These are phyloP conservation scores for Phaseolus coccineus DNA, from an alignment of 331 rosid genomes.

Conservation along the genomic window DNA sequence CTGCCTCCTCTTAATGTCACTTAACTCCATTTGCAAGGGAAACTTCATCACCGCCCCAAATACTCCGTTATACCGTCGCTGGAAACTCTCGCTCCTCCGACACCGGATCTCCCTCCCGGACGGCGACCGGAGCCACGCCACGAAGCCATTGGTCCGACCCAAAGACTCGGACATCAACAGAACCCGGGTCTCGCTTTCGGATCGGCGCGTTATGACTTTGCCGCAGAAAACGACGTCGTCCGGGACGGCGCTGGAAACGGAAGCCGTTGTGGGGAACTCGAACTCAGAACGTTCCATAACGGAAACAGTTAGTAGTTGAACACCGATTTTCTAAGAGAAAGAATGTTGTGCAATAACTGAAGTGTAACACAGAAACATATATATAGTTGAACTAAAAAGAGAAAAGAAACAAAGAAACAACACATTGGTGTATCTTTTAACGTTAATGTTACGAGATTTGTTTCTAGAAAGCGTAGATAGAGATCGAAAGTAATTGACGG, in stretches of 20 bases:
- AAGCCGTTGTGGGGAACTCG: slow-evolving; percentile 50
- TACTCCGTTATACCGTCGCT: slow-evolving; percentile 49
- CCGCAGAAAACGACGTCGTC: slow-evolving; percentile 4
- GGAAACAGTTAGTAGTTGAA: neutral
- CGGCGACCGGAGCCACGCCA: slow-evolving; percentile 22
- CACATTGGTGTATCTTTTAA: neutral
- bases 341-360: neutral
- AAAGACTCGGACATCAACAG: slow-evolving; percentile 33
- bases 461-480: neutral
- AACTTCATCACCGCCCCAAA: slow-evolving; percentile 63
- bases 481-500: neutral
- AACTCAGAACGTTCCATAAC: slow-evolving; percentile 42
- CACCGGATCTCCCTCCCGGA: slow-evolving; percentile 28
- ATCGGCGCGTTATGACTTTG: slow-evolving; percentile 8
- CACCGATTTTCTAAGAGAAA: neutral
- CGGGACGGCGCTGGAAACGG: neutral
- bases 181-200: neutral
- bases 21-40: slow-evolving; percentile 69
- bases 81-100: slow-evolving; percentile 33
- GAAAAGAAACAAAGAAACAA: no score
- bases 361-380: slow-evolving; percentile 1
- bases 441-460: neutral
- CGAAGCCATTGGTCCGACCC: neutral
- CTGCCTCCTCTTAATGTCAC: slow-evolving; percentile 45
- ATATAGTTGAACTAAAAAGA: neutral